phyloP scores from a whole-genome alignment of 2,329 filamentous ascomycete genomes.

The Cordyceps pruinosa region DNA sequence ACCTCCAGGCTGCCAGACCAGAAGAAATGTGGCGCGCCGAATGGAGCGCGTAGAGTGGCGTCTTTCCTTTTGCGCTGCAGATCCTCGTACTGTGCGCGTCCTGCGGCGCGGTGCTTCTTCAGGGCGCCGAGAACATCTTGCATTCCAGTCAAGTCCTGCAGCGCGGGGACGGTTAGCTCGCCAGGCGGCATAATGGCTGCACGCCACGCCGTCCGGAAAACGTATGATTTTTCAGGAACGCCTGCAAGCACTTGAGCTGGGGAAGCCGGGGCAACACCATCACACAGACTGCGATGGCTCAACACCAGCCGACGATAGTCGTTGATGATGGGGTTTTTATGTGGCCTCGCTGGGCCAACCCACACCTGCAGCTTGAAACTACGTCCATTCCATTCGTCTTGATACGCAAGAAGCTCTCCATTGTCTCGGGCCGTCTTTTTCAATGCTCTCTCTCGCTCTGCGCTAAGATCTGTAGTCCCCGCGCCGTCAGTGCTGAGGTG shows the following conservation, averaged over 20 bases:
- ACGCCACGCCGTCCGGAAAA: constrained; percentile 49
- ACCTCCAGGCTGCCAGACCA: constrained; percentile 36
- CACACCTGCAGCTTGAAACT: constrained; percentile 32
- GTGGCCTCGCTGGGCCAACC: constrained; percentile 34
- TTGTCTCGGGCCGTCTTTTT: constrained; percentile 10
- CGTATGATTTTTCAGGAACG: constrained; percentile 35
- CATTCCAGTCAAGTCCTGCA: constrained; percentile 31
- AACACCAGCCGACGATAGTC: constrained; percentile 42
- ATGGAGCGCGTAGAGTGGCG: constrained; percentile 10
- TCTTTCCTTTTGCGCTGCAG: constrained; percentile 13
- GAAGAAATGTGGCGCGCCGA: constrained; percentile 27
- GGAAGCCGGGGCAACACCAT: constrained; percentile 38
- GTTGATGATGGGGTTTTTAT: constrained; percentile 32
- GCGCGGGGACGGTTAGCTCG: constrained; percentile 22
- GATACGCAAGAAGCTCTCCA: constrained; percentile 19
- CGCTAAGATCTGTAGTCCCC: constrained; percentile 6
- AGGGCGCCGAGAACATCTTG: constrained; percentile 36
- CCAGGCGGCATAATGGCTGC: constrained; percentile 35
- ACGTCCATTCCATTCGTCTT: constrained; percentile 22
- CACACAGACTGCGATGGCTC: constrained; percentile 26
- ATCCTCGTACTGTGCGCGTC: constrained; percentile 23
- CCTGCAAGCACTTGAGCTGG: constrained; percentile 45
- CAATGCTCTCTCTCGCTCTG: not conserved
- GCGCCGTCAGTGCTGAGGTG: constrained; percentile 1
- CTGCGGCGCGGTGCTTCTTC: constrained; percentile 31